Conservation (phyloP, 768 basidiomycete species). For the Mycena amicta region DNA sequence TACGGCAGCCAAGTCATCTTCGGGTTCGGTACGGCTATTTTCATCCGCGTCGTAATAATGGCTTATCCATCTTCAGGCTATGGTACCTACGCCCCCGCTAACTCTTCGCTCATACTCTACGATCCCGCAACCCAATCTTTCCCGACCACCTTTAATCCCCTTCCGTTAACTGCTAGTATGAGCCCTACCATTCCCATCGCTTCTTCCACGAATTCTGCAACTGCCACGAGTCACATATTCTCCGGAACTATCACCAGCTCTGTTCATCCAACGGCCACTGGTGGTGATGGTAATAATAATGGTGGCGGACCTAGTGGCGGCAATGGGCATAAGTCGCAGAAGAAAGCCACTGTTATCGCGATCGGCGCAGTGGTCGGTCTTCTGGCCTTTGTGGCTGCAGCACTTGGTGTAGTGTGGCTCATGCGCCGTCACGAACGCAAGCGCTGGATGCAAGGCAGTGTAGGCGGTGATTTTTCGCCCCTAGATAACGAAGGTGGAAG, state of each 20-base stretch:
- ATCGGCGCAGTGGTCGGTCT: slow-evolving; percentile 66
- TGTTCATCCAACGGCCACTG: slow-evolving; percentile 20
- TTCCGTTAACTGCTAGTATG: slow-evolving; percentile 29
- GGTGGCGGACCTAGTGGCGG: slow-evolving; percentile 15
- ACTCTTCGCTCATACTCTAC: slow-evolving; percentile 59
- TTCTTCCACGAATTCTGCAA: slow-evolving; percentile 31
- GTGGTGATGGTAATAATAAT: slow-evolving; percentile 15
- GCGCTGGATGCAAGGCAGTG: slow-evolving; percentile 17
- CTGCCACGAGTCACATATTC: slow-evolving; percentile 9
- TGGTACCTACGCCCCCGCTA: slow-evolving; percentile 50
- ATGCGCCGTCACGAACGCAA: slow-evolving; percentile 34
- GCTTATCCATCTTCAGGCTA: slow-evolving; percentile 42
- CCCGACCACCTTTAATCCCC: slow-evolving; percentile 44
- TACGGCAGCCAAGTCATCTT: slow-evolving; percentile 68
- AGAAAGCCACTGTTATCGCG: slow-evolving; percentile 50
- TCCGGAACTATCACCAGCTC: slow-evolving; percentile 12
- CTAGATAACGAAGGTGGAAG: slow-evolving; percentile 34
- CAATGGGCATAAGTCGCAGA: slow-evolving; percentile 10
- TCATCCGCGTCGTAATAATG: not conserved
- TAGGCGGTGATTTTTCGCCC: slow-evolving; percentile 22
- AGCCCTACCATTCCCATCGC: slow-evolving; percentile 32
- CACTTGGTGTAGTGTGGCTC: slow-evolving; percentile 46
- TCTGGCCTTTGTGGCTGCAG: slow-evolving; percentile 52
- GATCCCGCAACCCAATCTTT: slow-evolving; percentile 46
- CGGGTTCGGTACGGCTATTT: slow-evolving; percentile 64